Conservation (phyloP, 495 filamentous ascomycete genomes). For the Pyrenopolyporus hunteri region DNA sequence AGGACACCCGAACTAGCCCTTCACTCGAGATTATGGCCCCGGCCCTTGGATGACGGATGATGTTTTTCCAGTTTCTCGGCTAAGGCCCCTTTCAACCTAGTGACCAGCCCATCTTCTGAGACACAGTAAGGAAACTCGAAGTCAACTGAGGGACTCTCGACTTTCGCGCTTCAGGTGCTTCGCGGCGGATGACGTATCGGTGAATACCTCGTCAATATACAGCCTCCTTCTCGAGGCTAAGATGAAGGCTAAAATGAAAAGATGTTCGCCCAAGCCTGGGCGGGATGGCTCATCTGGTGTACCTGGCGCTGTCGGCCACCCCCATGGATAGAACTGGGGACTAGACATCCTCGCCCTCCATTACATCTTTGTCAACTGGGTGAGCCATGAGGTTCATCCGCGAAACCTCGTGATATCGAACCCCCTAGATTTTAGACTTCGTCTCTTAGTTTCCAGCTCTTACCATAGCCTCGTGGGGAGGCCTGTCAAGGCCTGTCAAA, state of each 20-base stretch:
- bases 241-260: conserved; percentile 12
- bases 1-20: no score
- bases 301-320: background rate
- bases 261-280: background rate
- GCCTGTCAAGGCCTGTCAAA: conserved; percentile 11
- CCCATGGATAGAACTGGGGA: conserved; percentile 3
- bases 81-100: conserved; percentile 9
- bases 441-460: conserved; percentile 8
- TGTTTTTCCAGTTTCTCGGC: conserved; percentile 14
- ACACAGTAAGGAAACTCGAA: conserved; percentile 15
- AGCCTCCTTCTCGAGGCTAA: conserved; percentile 18
- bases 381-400: conserved; percentile 20
- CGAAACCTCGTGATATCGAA: conserved; percentile 28
- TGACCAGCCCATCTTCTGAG: conserved; percentile 27
- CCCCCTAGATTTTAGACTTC: conserved; percentile 24
- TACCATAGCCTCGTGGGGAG: conserved; percentile 37
- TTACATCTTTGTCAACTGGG: conserved; percentile 14
- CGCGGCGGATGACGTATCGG: conserved; percentile 22
- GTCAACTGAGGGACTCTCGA: conserved; percentile 26
- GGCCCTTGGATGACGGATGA: no score
- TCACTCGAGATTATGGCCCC: no score
- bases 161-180: conserved; percentile 21
- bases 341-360: conserved; percentile 8
- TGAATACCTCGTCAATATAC: conserved; percentile 11
- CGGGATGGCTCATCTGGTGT: conserved; percentile 5